A percentile compares a stretch with the other conserved stretches of the same genome.
phyloP scores from a whole-genome alignment of 2,329 filamentous ascomycete species.

The Sordariomycetes sp. region DNA sequence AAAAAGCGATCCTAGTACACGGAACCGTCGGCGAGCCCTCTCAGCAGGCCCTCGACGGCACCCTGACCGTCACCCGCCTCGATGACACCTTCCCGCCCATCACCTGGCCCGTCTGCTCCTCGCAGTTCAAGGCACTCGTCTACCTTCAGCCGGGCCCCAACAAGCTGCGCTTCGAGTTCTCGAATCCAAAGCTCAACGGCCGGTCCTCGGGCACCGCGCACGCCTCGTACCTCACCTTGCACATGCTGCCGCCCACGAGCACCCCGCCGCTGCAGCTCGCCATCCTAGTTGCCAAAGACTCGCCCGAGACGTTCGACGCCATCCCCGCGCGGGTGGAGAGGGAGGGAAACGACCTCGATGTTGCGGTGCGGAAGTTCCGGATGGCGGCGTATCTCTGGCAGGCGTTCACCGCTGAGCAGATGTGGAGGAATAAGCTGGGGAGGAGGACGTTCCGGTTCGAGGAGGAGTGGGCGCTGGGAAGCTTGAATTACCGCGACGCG shows the following conservation, averaged over 20 bases:
- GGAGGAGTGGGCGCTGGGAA: conserved; percentile 85
- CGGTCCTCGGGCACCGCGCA: conserved; percentile 57
- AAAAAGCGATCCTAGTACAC: conserved; percentile 74
- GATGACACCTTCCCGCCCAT: conserved; percentile 77
- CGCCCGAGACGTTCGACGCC: conserved; percentile 72
- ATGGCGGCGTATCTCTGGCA: conserved; percentile 97
- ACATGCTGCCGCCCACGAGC: conserved; percentile 70
- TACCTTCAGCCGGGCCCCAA: conserved; percentile 90
- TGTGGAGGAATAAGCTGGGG: conserved; percentile 80
- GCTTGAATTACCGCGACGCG: conserved; percentile 62
- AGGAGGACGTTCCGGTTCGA: conserved; percentile 81
- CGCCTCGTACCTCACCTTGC: conserved; percentile 67
- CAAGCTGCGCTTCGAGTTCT: conserved; percentile 75
- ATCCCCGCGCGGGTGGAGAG: conserved; percentile 59
- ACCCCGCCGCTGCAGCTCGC: conserved; percentile 80
- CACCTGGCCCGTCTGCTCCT: conserved; percentile 77
- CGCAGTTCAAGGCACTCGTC: conserved; percentile 82
- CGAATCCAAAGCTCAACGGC: conserved; percentile 64
- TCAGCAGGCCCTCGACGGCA: conserved; percentile 61
- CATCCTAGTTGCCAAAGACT: conserved; percentile 79
- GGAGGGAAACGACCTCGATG: conserved; percentile 72
- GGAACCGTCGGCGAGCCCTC: conserved; percentile 67
- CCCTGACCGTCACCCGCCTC: conserved; percentile 63
- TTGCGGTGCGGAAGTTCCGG: conserved; percentile 77
- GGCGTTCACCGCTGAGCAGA: conserved; percentile 91